A percentile compares a stretch with the other conserved stretches of the same genome.
Conservation (phyloP, 208 protist genomes). For the Leishmania amazonensis region DNA sequence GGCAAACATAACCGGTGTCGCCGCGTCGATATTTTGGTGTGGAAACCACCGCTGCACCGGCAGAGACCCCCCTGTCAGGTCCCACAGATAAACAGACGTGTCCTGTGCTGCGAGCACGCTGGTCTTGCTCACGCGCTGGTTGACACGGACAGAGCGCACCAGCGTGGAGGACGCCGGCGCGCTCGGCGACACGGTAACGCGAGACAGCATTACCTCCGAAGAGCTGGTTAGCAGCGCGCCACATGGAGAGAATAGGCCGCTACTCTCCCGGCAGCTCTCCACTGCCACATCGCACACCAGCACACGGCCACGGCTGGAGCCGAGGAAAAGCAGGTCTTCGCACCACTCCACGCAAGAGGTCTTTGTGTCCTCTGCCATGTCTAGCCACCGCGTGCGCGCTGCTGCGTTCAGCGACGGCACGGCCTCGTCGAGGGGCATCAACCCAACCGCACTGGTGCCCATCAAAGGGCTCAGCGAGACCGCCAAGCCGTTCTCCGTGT, state of each 20-base stretch:
- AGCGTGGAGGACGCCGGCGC: slow-evolving; percentile 60
- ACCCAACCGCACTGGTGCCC: slow-evolving; percentile 55
- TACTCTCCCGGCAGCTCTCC: slow-evolving; percentile 27
- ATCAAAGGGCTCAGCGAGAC: slow-evolving; percentile 63
- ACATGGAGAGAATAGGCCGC: slow-evolving; percentile 26
- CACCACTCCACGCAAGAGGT: slow-evolving; percentile 65
- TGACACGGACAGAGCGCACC: slow-evolving; percentile 65
- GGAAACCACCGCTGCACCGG: slow-evolving; percentile 64
- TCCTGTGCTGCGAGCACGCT: slow-evolving; percentile 49
- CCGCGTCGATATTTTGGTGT: slow-evolving; percentile 32
- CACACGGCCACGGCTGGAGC: slow-evolving; percentile 73
- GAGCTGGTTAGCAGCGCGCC: slow-evolving; percentile 34
- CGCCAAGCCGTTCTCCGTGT: slow-evolving; percentile 61
- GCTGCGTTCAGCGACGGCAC: slow-evolving; percentile 44
- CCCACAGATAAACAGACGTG: slow-evolving; percentile 67
- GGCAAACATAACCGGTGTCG: slow-evolving; percentile 62
- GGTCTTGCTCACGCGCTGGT: slow-evolving; percentile 33
- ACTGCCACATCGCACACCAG: slow-evolving; percentile 50
- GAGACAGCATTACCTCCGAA: slow-evolving; percentile 41
- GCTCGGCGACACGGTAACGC: slow-evolving; percentile 61
- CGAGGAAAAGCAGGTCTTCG: slow-evolving; percentile 62
- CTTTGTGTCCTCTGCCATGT: slow-evolving; percentile 44
- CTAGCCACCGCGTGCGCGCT: slow-evolving; percentile 71
- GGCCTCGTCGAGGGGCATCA: slow-evolving; percentile 47
- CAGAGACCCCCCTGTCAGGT: slow-evolving; percentile 42